phyloP scores from a whole-genome alignment of 306 rosid genomes.

The Vigna unguiculata region DNA sequence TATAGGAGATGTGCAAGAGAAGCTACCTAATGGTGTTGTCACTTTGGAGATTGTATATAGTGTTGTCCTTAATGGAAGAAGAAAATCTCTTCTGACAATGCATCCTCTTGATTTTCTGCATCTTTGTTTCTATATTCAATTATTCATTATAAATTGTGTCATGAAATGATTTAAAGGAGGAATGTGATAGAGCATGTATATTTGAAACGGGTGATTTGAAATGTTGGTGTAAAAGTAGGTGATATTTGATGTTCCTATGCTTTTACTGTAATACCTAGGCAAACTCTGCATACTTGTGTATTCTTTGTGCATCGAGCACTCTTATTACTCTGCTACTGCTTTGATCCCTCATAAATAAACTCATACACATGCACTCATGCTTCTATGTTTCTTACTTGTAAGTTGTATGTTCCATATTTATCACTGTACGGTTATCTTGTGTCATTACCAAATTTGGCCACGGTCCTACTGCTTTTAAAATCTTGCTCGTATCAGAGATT shows the following conservation, averaged over 20 bases:
- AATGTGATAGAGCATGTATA: neutral
- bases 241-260: neutral
- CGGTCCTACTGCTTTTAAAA: neutral
- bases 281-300: conserved; percentile 6
- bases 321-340: neutral
- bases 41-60: conserved; percentile 6
- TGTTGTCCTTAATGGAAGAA: neutral
- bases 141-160: neutral
- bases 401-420: neutral
- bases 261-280: neutral
- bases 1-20: no score
- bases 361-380: conserved; percentile 7
- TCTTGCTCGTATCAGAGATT: neutral
- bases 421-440: neutral
- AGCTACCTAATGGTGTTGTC: neutral
- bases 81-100: neutral
- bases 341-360: conserved; percentile 13
- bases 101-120: neutral
- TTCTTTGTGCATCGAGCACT: neutral
- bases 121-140: neutral
- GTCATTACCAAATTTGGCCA: conserved; percentile 9
- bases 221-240: conserved; percentile 5
- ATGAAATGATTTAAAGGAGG: neutral
- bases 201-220: neutral
- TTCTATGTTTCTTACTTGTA: neutral